A percentile compares a stretch with the other conserved stretches of the same genome.
Conservation (phyloP, 345 rosid species). For the Rubroshorea leprosula region DNA sequence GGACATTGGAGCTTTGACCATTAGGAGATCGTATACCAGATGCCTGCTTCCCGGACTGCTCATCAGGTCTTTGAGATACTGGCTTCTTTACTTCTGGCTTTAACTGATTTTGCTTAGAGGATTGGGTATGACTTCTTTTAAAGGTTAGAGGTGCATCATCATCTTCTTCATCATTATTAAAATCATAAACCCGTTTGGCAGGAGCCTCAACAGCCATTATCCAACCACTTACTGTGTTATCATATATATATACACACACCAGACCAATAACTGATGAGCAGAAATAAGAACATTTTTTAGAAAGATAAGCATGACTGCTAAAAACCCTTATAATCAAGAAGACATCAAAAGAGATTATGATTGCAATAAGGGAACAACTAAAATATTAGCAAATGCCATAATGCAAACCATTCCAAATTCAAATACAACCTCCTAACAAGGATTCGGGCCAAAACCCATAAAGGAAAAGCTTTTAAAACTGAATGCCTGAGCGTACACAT, state of each 20-base stretch:
- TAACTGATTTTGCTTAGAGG: conserved; percentile 51
- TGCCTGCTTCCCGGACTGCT: conserved; percentile 13
- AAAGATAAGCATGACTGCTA: neutral
- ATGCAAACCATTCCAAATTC: conserved; percentile 5
- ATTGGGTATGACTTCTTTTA: conserved; percentile 39
- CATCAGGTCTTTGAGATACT: conserved; percentile 20
- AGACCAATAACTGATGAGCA: conserved; percentile 21
- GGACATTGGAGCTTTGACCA: conserved; percentile 49
- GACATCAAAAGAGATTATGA: neutral
- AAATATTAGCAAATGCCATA: neutral
- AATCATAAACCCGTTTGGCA: conserved; percentile 35
- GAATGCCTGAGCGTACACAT: neutral
- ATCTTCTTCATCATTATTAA: conserved; percentile 48
- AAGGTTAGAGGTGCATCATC: conserved; percentile 53
- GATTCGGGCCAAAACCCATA: too few relatives aligned
- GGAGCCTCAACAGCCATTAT: conserved; percentile 69
- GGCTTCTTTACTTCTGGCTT: conserved; percentile 40
- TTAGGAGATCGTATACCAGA: conserved; percentile 29
- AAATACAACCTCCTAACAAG: neutral
- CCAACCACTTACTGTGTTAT: conserved; percentile 30
- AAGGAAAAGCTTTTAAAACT: neutral
- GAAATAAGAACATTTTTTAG: neutral
- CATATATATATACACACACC: conserved; percentile 47
- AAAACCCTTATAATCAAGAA: neutral
- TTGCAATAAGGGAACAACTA: neutral